A percentile compares a stretch with the other conserved stretches of the same genome.
Evolutionary conservation across 306 rosid genomes (phyloP).

Genomic region (Citrullus colocynthis): DNA sequence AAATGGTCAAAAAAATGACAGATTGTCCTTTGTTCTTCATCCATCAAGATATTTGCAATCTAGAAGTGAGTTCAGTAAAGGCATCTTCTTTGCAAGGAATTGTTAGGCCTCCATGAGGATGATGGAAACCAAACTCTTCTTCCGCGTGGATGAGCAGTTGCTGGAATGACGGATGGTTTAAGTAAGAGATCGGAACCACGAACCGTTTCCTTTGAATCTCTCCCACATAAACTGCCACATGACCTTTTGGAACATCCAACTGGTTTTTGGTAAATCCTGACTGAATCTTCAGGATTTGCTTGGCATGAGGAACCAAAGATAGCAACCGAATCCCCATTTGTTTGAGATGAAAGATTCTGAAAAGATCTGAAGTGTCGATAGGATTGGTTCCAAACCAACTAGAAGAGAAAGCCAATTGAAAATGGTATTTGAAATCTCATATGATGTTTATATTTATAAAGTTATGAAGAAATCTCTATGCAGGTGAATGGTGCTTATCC

Average conservation of each 20-base stretch:
- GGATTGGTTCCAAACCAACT: background rate
- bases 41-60: background rate
- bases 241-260: conserved; percentile 2
- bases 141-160: conserved; percentile 13
- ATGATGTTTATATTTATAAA: background rate
- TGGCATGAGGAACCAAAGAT: background rate
- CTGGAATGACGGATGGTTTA: conserved; percentile 12
- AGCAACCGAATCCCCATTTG: background rate
- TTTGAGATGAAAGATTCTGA: background rate
- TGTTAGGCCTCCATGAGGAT: conserved; percentile 34
- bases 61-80: conserved; percentile 20
- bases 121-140: conserved; percentile 34
- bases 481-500: background rate
- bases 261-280: background rate
- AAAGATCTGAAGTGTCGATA: background rate
- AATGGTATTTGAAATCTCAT: background rate
- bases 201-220: conserved; percentile 3
- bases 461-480: background rate
- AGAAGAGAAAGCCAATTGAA: background rate
- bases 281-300: background rate
- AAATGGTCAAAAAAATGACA: background rate
- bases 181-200: conserved; percentile 14
- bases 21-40: background rate
- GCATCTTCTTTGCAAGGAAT: conserved; percentile 32
- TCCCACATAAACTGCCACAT: conserved; percentile 3